phyloP scores from a whole-genome alignment of 345 rosid species.

The Eucalyptus cloeziana region DNA sequence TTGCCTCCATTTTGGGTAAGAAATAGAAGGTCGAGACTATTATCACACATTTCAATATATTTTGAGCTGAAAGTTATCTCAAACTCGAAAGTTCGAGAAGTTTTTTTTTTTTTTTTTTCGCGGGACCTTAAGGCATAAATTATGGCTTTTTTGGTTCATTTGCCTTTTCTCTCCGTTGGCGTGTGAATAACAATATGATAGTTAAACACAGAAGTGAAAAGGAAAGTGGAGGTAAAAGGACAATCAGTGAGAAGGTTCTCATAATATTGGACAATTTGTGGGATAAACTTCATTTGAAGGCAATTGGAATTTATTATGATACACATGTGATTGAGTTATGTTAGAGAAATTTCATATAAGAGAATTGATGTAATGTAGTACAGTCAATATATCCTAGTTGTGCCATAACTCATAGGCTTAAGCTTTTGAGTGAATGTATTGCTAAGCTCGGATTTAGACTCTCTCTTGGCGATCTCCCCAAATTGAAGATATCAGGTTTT shows the following conservation, averaged over 20 bases:
- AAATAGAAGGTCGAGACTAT: not conserved
- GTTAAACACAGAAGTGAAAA: not conserved
- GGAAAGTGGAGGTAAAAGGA: not conserved
- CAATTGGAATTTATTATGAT: too few species aligned
- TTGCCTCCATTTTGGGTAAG: not conserved
- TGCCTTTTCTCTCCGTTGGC: not conserved
- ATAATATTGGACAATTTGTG: too few species aligned
- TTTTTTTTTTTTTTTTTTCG: not conserved
- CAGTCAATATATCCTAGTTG: rapidly evolving
- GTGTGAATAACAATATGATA: not conserved
- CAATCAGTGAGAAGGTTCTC: not conserved
- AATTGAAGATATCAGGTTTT: rapidly evolving
- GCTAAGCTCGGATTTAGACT: too few species aligned
- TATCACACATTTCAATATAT: not conserved
- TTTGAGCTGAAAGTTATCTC: not conserved
- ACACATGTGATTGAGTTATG: rapidly evolving
- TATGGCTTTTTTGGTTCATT: not conserved
- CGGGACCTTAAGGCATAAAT: not conserved
- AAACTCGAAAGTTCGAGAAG: not conserved
- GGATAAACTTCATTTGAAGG: too few species aligned
- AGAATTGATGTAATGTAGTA: too few species aligned
- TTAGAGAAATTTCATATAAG: too few species aligned
- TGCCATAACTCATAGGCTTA: too few species aligned
- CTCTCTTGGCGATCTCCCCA: rapidly evolving
- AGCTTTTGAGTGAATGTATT: too few species aligned